Percentiles rank a stretch among this genome's conserved stretches.
phyloP scores from a whole-genome alignment of 2,329 filamentous ascomycete species.

The Diaporthe australafricana region DNA sequence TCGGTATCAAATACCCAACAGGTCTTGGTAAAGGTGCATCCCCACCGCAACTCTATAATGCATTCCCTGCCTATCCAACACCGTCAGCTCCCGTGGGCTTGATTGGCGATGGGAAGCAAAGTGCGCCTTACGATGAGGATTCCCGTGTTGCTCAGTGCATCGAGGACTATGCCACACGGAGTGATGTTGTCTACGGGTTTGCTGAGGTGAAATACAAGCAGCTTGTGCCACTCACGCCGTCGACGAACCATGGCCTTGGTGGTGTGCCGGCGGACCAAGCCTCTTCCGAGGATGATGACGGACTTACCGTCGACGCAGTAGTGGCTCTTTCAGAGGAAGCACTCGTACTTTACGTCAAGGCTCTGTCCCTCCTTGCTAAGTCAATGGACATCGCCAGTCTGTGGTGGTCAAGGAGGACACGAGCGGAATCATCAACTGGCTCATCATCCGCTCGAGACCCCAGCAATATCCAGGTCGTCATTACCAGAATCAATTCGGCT shows the following conservation, averaged over 20 bases:
- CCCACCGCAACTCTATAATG: slow-evolving; percentile 80
- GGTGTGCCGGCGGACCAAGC: slow-evolving; percentile 67
- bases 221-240: slow-evolving; percentile 88
- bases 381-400: slow-evolving; percentile 94
- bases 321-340: slow-evolving; percentile 93
- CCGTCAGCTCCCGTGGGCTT: slow-evolving; percentile 71
- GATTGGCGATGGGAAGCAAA: slow-evolving; percentile 74
- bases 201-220: slow-evolving; percentile 99
- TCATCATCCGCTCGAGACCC: slow-evolving; percentile 55
- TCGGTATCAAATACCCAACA: slow-evolving; percentile 77
- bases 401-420: slow-evolving; percentile 88
- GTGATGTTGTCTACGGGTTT: slow-evolving; percentile 96
- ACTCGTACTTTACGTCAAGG: slow-evolving; percentile 95
- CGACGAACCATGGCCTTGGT: slow-evolving; percentile 77
- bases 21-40: slow-evolving; percentile 74
- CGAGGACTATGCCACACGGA: slow-evolving; percentile 91
- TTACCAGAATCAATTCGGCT: slow-evolving; percentile 85
- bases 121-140: slow-evolving; percentile 80
- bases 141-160: slow-evolving; percentile 81
- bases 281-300: slow-evolving; percentile 77
- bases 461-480: slow-evolving; percentile 61
- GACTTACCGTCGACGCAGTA: slow-evolving; percentile 86
- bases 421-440: slow-evolving; percentile 59
- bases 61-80: slow-evolving; percentile 87
- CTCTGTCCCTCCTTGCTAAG: slow-evolving; percentile 87